Evolutionary conservation across 441 rosid species (phyloP), one percentile per base, ranked within the genome.

Genomic region (Gossypium gossypioides): DNA sequence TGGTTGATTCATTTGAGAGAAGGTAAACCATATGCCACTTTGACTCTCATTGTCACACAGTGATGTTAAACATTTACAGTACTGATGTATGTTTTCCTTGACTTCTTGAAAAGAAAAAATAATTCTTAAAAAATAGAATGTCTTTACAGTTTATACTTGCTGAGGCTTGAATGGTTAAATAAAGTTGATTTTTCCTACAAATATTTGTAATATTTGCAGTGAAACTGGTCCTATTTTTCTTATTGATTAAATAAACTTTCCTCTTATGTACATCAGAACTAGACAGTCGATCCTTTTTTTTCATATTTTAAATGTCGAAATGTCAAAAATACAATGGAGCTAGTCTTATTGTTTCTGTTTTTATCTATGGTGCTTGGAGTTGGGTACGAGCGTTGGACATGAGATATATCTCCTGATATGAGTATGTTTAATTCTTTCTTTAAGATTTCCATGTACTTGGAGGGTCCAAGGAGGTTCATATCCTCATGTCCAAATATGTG

Each of bases 1-100:
- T 91, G 76, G 93, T 95, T 0, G 97, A 95, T 81, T 91, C 97
- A 18, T 95, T 95, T 79, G 97, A 95, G 84, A 88, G 83, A 82
- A 87, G 97, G 99, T 92, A 84, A 71, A 60, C 66, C 37, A 12
- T n/a, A 4, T 67, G 32, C 63, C 25, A 27, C 27, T 78, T 66
- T 37, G 6, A 58, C 56, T 50, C 4, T 22, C 25, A 34, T 40
- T 22, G 65, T 19, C 10, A 18, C 19, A 25, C 34, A 12, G n/a
- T 34, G 62, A 37, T 50, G 24, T 25, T 48, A 67, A 25, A 25
- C 21, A 27, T 25, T 8, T 65, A 67, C 42, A n/a, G 7, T 46
- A 34, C 2, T 44, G 48, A 75, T 48, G 59, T 13, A 29, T 71
- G 44, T 61, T 57, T 68, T 8, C 3, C 73, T 37, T 51, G 5